These are phyloP conservation scores for Cardiospermum halicacabum DNA, from an alignment of 345 rosid species.

Conservation along the genomic window DNA sequence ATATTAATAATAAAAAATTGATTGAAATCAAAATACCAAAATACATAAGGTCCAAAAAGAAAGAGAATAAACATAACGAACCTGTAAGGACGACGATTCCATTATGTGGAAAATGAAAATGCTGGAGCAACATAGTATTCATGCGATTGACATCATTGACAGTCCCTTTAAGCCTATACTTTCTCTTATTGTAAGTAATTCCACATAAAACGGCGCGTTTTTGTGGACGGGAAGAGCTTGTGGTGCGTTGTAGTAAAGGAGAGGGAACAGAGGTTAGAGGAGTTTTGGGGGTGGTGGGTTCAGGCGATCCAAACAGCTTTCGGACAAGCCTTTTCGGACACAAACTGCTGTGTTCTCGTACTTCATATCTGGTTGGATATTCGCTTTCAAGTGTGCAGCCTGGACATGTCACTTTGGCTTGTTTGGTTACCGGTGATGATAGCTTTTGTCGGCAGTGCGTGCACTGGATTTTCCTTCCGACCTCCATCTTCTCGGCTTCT, in stretches of 20 bases:
- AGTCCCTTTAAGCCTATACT: slow-evolving; percentile 48
- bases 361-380: no score
- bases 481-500: not conserved
- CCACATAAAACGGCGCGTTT: slow-evolving; percentile 54
- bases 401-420: not conserved
- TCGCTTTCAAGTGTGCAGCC: not conserved
- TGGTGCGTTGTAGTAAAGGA: not conserved
- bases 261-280: slow-evolving; percentile 12
- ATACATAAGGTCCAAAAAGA: no score
- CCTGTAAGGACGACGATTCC: slow-evolving; percentile 50
- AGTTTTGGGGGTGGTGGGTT: not conserved
- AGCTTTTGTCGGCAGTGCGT: slow-evolving; percentile 1
- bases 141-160: slow-evolving; percentile 44
- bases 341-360: not conserved
- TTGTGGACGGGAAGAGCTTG: not conserved
- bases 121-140: slow-evolving; percentile 32
- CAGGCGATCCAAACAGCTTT: not conserved
- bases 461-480: not conserved
- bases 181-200: slow-evolving; percentile 33
- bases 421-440: not conserved
- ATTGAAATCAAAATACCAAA: no score
- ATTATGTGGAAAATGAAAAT: slow-evolving; percentile 21
- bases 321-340: not conserved
- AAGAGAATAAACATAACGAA: not conserved
- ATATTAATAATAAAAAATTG: no score